phyloP scores from a whole-genome alignment of 805 yeast species.

The Deakozyma indianensis region DNA sequence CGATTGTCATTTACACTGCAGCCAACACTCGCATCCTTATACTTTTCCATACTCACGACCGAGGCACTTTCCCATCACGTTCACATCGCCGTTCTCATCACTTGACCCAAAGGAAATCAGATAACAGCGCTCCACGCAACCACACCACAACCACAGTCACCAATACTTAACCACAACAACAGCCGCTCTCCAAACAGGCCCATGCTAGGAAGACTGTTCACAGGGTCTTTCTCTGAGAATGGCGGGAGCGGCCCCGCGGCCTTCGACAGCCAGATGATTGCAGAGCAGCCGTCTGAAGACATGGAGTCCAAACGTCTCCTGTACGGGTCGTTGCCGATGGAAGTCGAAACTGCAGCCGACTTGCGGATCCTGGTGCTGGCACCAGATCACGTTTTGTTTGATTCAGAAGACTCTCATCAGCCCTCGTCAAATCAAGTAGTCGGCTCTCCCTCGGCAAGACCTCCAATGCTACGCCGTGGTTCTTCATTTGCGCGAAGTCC shows the following conservation, averaged over 20 bases:
- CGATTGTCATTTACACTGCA: too few species aligned
- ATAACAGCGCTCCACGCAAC: too few species aligned
- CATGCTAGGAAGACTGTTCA: constrained; percentile 13
- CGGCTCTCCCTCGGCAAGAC: constrained; percentile 3
- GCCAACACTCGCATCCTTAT: too few species aligned
- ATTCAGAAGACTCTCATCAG: neutral
- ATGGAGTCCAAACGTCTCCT: neutral
- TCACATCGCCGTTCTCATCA: too few species aligned
- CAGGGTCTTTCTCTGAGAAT: constrained; percentile 3
- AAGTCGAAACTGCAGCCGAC: neutral
- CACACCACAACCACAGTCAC: too few species aligned
- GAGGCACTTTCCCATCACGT: too few species aligned
- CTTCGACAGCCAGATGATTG: too few species aligned
- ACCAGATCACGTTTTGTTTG: neutral
- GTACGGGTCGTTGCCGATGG: constrained; percentile 1
- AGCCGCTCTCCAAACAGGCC: too few species aligned
- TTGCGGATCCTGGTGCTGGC: constrained; percentile 1
- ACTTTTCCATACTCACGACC: too few species aligned
- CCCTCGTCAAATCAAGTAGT: constrained; percentile 1
- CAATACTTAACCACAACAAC: too few species aligned
- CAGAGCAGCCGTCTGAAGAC: neutral
- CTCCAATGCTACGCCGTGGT: constrained; percentile 4
- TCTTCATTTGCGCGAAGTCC: constrained; percentile 2
- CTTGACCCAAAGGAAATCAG: too few species aligned
- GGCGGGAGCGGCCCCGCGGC: too few species aligned